These are phyloP conservation scores for Acmispon strigosus DNA, from an alignment of 306 rosid genomes.

Conservation along the genomic window DNA sequence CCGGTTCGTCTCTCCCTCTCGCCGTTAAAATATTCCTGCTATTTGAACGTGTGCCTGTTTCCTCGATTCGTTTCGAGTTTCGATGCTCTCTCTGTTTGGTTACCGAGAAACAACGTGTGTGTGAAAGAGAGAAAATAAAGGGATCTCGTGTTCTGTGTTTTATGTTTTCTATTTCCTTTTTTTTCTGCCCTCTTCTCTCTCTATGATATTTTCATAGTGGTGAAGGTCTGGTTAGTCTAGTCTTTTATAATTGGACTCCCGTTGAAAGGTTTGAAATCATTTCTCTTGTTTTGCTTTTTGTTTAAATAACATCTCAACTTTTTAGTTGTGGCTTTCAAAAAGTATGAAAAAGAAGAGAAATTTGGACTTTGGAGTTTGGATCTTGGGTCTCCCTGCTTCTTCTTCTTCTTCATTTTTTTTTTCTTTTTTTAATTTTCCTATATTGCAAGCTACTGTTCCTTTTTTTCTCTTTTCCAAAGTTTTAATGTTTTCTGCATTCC, in stretches of 20 bases:
- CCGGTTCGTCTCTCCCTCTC: conserved; percentile 40
- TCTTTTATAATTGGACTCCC: conserved; percentile 1
- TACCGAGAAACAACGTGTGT: conserved; percentile 16
- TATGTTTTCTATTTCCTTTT: neutral
- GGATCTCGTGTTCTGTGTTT: conserved; percentile 32
- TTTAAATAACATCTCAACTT: conserved; percentile 6
- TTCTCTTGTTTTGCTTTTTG: neutral
- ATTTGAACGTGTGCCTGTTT: neutral
- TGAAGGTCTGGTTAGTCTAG: neutral
- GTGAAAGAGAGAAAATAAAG: conserved; percentile 9
- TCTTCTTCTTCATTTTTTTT: neutral
- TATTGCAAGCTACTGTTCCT: too few species aligned
- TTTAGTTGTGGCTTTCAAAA: conserved; percentile 9
- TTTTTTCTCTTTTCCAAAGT: neutral
- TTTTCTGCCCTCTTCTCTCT: neutral
- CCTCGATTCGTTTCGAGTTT: conserved; percentile 9
- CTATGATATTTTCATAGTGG: neutral
- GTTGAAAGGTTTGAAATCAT: conserved; percentile 26
- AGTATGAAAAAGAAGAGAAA: conserved; percentile 6
- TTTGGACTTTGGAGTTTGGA: conserved; percentile 9
- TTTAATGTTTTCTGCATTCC: neutral
- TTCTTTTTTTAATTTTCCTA: too few species aligned
- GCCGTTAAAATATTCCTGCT: neutral
- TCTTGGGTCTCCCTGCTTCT: conserved; percentile 13
- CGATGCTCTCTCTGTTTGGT: conserved; percentile 25